Evolutionary conservation across 164 flowering plant genomes (phyloP), one percentile per base, ranked within the genome.

Genomic region (Vitis riparia): DNA sequence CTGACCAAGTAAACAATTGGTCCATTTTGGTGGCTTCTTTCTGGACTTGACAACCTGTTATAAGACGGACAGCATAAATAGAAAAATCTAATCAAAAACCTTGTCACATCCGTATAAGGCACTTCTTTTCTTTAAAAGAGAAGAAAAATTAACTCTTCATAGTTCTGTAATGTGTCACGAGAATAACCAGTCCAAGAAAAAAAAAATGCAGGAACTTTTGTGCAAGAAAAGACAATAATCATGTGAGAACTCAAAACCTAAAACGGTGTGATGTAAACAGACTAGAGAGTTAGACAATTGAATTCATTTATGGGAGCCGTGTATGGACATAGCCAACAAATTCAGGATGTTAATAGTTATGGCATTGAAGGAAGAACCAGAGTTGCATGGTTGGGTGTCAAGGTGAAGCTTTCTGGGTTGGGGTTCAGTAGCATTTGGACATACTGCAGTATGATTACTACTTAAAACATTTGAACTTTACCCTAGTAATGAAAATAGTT

Each of bases 81-180:
- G 68, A 65, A 14, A 50, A 19, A 62, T 63, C 47, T 62, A 56
- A 56, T 53, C 55, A 68, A 60, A 59, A 73, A 52, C 71, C 64
- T 62, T 8, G 16, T 49, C 12, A 55, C 55, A 53, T 47, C 19
- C 32, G 48, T 16, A 11, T 44, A 13, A 52, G 44, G 13, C 32
- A 55, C 47, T 19, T 47, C 51, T 70, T 63, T 51, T 51, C 65
- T 66, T 55, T 59, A 66, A 72, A 71, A 59, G 69, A 5, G 44
- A 37, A 37, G 44, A 37, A 37, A 37, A 37, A 37, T 37, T 3
- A 37, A 37, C 44, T 37, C 56, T n/a, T 53, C n/a, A 13, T 53
- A 49, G 19, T 61, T 27, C 64, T 37, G 66, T 27, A 58, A 69
- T 53, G 61, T 47, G 51, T 69, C 69, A 65, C 69, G 56, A 59